Conservation (phyloP, 768 basidiomycete genomes). For the Naganishia onofrii region DNA sequence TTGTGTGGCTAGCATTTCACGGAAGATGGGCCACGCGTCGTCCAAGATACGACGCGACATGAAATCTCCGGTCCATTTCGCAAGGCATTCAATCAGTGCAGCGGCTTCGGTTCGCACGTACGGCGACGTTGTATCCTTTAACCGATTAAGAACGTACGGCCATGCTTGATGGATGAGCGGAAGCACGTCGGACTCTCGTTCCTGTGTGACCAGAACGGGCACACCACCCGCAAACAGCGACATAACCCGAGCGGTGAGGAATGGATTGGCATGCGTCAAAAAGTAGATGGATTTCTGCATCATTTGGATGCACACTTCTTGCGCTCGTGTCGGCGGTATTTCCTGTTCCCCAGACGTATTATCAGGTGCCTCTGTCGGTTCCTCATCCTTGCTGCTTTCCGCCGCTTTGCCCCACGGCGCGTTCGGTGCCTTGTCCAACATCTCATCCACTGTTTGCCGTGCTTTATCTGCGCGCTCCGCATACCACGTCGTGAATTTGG, state of each 20-base stretch:
- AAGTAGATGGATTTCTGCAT: constrained; percentile 83
- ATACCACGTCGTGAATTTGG: constrained; percentile 66
- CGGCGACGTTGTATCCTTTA: constrained; percentile 60
- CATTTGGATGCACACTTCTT: constrained; percentile 76
- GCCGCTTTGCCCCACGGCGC: constrained; percentile 35
- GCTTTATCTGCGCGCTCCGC: constrained; percentile 39
- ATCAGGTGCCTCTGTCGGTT: constrained; percentile 37
- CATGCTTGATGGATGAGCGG: constrained; percentile 83
- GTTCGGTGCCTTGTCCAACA: constrained; percentile 46
- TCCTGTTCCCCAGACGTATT: constrained; percentile 54
- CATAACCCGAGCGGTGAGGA: constrained; percentile 80
- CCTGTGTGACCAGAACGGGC: constrained; percentile 57
- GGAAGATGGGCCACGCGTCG: constrained; percentile 86
- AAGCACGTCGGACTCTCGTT: constrained; percentile 68
- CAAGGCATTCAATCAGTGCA: constrained; percentile 68
- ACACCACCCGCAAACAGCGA: constrained; percentile 70
- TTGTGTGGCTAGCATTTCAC: constrained; percentile 61
- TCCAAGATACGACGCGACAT: constrained; percentile 85
- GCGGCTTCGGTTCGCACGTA: constrained; percentile 79
- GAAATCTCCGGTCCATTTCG: constrained; percentile 70
- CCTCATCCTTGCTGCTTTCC: constrained; percentile 34
- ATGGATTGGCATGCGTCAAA: constrained; percentile 81
- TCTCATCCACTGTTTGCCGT: constrained; percentile 37
- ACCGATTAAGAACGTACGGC: constrained; percentile 87
- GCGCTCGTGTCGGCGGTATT: constrained; percentile 63